Percentiles rank a stretch among this genome's conserved stretches.
phyloP scores from a whole-genome alignment of 2,329 filamentous ascomycete genomes.

The Ophiobolus disseminans region DNA sequence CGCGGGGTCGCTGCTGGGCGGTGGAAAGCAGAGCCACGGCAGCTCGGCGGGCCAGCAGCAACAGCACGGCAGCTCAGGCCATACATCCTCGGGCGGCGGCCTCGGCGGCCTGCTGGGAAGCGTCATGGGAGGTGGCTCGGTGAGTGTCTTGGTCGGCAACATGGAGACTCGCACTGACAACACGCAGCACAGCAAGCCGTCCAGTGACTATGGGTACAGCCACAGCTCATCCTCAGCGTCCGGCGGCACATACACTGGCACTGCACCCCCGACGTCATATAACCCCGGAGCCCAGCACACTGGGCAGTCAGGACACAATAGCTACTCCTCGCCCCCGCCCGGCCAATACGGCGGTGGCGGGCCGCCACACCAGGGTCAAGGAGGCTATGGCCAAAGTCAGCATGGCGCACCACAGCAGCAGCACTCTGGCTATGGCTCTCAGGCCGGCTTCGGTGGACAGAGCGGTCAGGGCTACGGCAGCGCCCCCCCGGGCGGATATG shows the following conservation, averaged over 20 bases:
- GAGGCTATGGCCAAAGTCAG: conserved; percentile 18
- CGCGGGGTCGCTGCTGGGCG: conserved; percentile 57
- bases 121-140: conserved; percentile 46
- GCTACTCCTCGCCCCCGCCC: conserved; percentile 25
- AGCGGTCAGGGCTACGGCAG: conserved; percentile 22
- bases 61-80: conserved; percentile 52
- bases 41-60: conserved; percentile 51
- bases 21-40: conserved; percentile 44
- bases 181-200: conserved; percentile 44
- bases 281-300: conserved; percentile 51
- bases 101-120: conserved; percentile 43
- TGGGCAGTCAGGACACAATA: conserved; percentile 27
- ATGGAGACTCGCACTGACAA: conserved; percentile 8
- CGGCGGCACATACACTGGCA: conserved; percentile 66
- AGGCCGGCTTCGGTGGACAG: conserved; percentile 34
- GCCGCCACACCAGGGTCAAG: conserved; percentile 25
- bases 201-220: conserved; percentile 64
- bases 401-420: conserved; percentile 19
- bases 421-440: conserved; percentile 25
- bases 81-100: conserved; percentile 26
- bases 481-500: conserved; percentile 28
- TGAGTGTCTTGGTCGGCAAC: conserved; percentile 23
- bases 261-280: conserved; percentile 69
- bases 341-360: conserved; percentile 25
- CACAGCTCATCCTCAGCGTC: conserved; percentile 57